Evolutionary conservation across 179 eudicot genomes (phyloP).

Genomic region (Heliamphora pulchella): DNA sequence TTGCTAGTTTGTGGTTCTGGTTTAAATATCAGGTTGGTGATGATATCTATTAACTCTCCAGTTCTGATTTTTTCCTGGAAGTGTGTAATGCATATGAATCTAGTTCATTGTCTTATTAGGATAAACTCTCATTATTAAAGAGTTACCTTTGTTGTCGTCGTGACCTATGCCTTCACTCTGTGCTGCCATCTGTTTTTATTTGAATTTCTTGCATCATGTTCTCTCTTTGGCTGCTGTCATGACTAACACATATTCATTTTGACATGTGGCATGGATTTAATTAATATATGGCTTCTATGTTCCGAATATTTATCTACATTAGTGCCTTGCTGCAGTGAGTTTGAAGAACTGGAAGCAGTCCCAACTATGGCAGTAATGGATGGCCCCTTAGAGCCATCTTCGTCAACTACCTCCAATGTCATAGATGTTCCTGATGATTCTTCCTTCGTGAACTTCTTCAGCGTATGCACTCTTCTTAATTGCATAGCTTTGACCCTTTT

Average conservation of each 20-base stretch:
- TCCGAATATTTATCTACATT: neutral
- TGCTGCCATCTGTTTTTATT: neutral
- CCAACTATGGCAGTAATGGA: conserved; percentile 80
- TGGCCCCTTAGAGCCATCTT: conserved; percentile 78
- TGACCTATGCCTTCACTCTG: neutral
- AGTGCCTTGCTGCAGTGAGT: conserved; percentile 42
- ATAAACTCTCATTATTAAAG: neutral
- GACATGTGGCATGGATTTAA: neutral
- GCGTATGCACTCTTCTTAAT: conserved; percentile 36
- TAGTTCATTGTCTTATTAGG: neutral
- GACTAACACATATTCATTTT: conserved; percentile 6
- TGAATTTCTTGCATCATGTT: neutral
- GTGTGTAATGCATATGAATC: neutral
- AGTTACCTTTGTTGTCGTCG: neutral
- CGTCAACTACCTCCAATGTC: conserved; percentile 38
- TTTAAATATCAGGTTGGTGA: too few relatives aligned
- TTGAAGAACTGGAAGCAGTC: conserved; percentile 84
- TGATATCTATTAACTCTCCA: too few relatives aligned
- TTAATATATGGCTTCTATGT: neutral
- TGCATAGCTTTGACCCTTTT: neutral
- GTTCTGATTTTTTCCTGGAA: too few relatives aligned
- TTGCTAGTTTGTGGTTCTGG: too few relatives aligned
- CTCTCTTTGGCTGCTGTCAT: neutral
- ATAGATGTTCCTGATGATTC: conserved; percentile 55
- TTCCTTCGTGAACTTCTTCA: conserved; percentile 69